Percentiles rank a stretch among this genome's conserved stretches.
Evolutionary conservation across 768 basidiomycete species (phyloP).

Genomic region (Filobasidium floriforme): DNA sequence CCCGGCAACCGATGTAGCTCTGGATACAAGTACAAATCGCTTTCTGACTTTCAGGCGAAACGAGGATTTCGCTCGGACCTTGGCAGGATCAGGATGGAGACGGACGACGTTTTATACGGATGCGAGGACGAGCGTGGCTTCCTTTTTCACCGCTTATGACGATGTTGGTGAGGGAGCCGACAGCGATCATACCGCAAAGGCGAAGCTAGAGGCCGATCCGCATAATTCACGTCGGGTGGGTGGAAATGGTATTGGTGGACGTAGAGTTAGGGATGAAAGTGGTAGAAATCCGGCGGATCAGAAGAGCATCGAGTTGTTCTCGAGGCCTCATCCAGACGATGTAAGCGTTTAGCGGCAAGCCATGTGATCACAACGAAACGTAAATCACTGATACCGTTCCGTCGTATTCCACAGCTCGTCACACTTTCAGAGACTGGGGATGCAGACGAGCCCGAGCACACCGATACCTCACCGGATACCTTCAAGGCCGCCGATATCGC

Average conservation of each 20-base stretch:
- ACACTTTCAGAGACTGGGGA: no score
- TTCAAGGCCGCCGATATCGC: no score
- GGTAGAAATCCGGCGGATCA: background rate
- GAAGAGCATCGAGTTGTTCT: background rate
- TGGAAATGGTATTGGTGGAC: background rate
- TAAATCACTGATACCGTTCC: no score
- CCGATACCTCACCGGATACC: no score
- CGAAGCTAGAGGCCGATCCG: background rate
- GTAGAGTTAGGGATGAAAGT: background rate
- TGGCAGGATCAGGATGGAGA: no score
- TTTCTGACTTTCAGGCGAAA: background rate
- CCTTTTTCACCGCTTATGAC: background rate
- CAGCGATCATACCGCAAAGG: background rate
- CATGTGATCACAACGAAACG: no score
- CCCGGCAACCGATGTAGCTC: no score
- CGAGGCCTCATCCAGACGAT: background rate
- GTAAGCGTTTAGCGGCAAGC: background rate
- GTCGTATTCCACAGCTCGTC: no score
- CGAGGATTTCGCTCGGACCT: background rate
- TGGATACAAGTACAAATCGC: background rate
- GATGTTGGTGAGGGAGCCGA: background rate
- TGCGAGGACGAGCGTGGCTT: background rate
- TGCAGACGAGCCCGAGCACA: no score
- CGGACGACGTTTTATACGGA: no score
- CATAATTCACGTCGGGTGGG: background rate